Conservation (phyloP, 2,329 filamentous ascomycete species). For the Monilinia fructicola region DNA sequence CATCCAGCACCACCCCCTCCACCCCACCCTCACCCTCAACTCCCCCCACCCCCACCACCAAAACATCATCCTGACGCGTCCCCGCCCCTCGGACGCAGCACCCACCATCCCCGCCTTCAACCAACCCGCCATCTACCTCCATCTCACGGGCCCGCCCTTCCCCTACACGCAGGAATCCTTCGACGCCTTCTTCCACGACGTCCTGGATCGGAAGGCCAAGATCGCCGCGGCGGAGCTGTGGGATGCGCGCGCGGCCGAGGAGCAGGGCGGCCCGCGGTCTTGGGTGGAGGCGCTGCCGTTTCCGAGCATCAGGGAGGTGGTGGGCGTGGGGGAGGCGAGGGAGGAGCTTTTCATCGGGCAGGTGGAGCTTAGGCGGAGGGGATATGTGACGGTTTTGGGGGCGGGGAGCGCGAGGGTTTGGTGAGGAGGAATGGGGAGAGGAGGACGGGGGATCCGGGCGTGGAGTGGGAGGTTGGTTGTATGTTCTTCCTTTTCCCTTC, state of each 20-base stretch:
- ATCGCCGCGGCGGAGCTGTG: slow-evolving; percentile 2
- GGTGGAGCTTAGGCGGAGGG: slow-evolving; percentile 13
- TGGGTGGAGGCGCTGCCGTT: slow-evolving; percentile 16
- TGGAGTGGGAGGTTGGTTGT: slow-evolving; percentile 22
- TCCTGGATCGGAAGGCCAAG: background rate
- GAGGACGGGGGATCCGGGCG: background rate
- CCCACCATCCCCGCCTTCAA: background rate
- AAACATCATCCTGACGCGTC: slow-evolving; percentile 17
- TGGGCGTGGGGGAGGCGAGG: background rate
- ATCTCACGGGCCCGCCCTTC: slow-evolving; percentile 6
- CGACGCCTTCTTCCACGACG: background rate
- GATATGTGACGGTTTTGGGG: background rate
- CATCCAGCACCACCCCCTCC: slow-evolving; percentile 1
- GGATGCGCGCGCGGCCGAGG: background rate
- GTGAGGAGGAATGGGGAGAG: background rate
- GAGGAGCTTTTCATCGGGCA: slow-evolving; percentile 7
- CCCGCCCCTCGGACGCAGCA: background rate
- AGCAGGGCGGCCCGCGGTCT: background rate
- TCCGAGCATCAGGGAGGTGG: slow-evolving; percentile 17
- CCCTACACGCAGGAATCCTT: slow-evolving; percentile 14
- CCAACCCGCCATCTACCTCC: slow-evolving; percentile 1
- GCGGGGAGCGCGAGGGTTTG: background rate
- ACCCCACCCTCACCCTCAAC: background rate
- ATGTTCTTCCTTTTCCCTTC: background rate
- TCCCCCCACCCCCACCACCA: background rate